A percentile compares a stretch with the other conserved stretches of the same genome.
These are phyloP conservation scores for Castanea mollissima DNA, from an alignment of 306 rosid species.

Conservation along the genomic window DNA sequence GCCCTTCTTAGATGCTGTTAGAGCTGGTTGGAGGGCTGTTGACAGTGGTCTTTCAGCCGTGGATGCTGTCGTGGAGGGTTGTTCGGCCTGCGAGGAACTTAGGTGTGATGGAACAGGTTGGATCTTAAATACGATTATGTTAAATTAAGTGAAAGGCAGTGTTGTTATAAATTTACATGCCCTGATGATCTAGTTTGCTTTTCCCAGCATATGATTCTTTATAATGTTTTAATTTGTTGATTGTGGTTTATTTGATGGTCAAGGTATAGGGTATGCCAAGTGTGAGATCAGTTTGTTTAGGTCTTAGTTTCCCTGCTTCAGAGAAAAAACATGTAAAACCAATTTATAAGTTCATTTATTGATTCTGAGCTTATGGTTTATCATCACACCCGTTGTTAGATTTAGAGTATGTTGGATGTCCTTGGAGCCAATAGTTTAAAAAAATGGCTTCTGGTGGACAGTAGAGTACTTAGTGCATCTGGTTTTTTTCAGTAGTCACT, in stretches of 20 bases:
- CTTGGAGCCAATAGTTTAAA: background rate
- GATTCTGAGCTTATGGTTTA: background rate
- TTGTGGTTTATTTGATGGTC: background rate
- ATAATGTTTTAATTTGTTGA: background rate
- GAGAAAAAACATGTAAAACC: too few species aligned
- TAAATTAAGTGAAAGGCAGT: background rate
- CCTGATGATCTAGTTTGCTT: background rate
- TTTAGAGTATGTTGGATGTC: background rate
- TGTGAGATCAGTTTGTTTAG: too few species aligned
- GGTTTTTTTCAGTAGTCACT: background rate
- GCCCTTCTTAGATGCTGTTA: slow-evolving; percentile 93
- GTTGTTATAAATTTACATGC: background rate
- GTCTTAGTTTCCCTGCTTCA: too few species aligned
- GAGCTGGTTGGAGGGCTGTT: slow-evolving; percentile 77
- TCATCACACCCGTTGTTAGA: background rate
- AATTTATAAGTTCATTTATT: too few species aligned
- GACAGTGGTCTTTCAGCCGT: slow-evolving; percentile 72
- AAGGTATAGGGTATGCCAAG: background rate
- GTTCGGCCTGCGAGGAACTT: slow-evolving; percentile 84
- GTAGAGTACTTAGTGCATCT: background rate
- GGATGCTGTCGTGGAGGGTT: slow-evolving; percentile 89
- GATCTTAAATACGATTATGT: slow-evolving; percentile 12
- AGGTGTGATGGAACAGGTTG: slow-evolving; percentile 96
- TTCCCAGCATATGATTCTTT: background rate
- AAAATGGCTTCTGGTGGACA: background rate